Evolutionary conservation across 352 stramenopile genomes (phyloP).

Genomic region (Phytophthora pini): DNA sequence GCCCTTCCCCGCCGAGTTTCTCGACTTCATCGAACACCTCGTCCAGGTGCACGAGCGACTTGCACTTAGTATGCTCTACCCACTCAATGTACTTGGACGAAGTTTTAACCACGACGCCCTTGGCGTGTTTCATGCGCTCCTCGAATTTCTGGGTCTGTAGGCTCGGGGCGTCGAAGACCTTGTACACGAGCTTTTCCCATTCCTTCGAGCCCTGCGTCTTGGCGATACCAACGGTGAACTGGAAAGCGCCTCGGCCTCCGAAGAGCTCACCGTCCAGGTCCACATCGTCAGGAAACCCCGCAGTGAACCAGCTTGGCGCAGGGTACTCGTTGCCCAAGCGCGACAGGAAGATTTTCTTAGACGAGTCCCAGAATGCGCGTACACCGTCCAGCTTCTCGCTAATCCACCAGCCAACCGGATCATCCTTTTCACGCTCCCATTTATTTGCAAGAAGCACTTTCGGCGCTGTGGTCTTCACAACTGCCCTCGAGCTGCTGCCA

Average conservation of each 20-base stretch:
- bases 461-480: slow-evolving; percentile 43
- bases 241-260: slow-evolving; percentile 61
- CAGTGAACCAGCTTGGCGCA: slow-evolving; percentile 66
- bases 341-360: slow-evolving; percentile 61
- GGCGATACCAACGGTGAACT: slow-evolving; percentile 70
- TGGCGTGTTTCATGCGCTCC: slow-evolving; percentile 50
- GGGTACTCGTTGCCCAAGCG: slow-evolving; percentile 71
- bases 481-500: slow-evolving; percentile 19
- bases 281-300: slow-evolving; percentile 56
- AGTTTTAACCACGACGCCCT: slow-evolving; percentile 31
- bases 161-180: slow-evolving; percentile 70
- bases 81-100: slow-evolving; percentile 59
- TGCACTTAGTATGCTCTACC: slow-evolving; percentile 69
- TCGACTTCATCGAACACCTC: slow-evolving; percentile 65
- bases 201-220: slow-evolving; percentile 63
- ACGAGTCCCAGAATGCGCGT: slow-evolving; percentile 66
- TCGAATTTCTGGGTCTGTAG: slow-evolving; percentile 63
- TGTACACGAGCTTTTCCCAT: slow-evolving; percentile 69
- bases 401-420: slow-evolving; percentile 71
- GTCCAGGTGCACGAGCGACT: slow-evolving; percentile 52
- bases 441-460: slow-evolving; percentile 72
- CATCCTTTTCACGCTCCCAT: slow-evolving; percentile 69
- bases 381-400: slow-evolving; percentile 84
- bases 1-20: slow-evolving; percentile 63
- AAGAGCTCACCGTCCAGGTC: slow-evolving; percentile 83